Conservation (phyloP, 305 asterid species). For the Fraxinus angustifolia region DNA sequence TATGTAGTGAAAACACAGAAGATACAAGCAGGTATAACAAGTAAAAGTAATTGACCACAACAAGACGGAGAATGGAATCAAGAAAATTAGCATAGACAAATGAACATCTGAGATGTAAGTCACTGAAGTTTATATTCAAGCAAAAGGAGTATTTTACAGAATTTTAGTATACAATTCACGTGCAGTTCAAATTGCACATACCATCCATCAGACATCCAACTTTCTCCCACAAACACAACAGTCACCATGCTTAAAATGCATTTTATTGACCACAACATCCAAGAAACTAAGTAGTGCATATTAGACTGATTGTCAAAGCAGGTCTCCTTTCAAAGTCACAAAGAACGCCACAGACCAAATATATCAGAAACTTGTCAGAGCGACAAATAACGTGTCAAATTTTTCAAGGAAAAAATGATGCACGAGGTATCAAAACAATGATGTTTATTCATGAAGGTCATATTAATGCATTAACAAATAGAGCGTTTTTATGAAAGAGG, state of each 20-base stretch:
- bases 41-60: background rate
- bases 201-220: background rate
- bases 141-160: background rate
- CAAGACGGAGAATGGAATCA: conserved; percentile 8
- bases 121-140: background rate
- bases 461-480: background rate
- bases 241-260: conserved; percentile 10
- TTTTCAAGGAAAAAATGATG: background rate
- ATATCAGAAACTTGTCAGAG: background rate
- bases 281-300: background rate
- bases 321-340: background rate
- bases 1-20: conserved; percentile 9
- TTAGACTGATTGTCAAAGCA: background rate
- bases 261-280: background rate
- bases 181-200: background rate
- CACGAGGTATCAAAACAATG: background rate
- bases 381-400: background rate
- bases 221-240: background rate
- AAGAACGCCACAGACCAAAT: background rate
- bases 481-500: background rate
- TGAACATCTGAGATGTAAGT: too few species aligned
- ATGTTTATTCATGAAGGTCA: background rate
- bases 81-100: conserved; percentile 9
- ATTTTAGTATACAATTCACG: background rate
- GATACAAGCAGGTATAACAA: background rate